phyloP scores from a whole-genome alignment of 2,329 filamentous ascomycete genomes.

The Chaetomiaceae sp. region DNA sequence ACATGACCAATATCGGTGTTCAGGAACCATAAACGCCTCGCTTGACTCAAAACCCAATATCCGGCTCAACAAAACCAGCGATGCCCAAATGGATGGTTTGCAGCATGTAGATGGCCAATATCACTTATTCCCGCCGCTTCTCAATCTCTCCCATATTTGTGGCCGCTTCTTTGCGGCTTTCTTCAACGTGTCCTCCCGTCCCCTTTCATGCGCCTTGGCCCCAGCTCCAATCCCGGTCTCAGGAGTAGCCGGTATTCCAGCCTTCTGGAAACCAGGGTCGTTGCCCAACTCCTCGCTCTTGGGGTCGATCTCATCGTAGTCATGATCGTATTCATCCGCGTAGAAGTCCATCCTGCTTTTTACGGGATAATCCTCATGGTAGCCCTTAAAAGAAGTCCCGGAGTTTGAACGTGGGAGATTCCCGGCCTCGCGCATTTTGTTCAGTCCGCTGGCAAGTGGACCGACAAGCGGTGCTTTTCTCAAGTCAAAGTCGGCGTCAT shows the following conservation, averaged over 20 bases:
- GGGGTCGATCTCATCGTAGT: constrained; percentile 39
- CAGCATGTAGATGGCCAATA: neutral
- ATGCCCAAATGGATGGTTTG: neutral
- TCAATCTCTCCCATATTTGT: constrained; percentile 24
- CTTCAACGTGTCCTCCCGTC: constrained; percentile 12
- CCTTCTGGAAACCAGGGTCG: constrained; percentile 36
- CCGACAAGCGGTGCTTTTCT: constrained; percentile 31
- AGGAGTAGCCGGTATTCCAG: constrained; percentile 17
- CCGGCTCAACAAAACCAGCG: neutral
- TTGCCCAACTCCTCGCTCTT: constrained; percentile 47
- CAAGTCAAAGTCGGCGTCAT: constrained; percentile 22
- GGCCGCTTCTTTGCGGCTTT: constrained; percentile 18
- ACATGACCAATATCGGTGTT: neutral
- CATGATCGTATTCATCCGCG: constrained; percentile 17
- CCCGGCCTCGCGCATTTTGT: constrained; percentile 33
- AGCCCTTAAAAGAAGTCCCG: neutral
- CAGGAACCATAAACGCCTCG: neutral
- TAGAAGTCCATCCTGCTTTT: constrained; percentile 15
- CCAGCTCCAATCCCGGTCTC: neutral
- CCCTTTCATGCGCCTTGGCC: constrained; percentile 9
- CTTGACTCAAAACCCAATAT: neutral
- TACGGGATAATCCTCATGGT: constrained; percentile 22
- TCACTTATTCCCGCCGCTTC: constrained; percentile 17
- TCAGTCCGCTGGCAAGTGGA: constrained; percentile 31
- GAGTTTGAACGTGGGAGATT: neutral